Base-by-base conservation (phyloP, 2,329 filamentous ascomycete species). In the Alternaria solani region DNA sequence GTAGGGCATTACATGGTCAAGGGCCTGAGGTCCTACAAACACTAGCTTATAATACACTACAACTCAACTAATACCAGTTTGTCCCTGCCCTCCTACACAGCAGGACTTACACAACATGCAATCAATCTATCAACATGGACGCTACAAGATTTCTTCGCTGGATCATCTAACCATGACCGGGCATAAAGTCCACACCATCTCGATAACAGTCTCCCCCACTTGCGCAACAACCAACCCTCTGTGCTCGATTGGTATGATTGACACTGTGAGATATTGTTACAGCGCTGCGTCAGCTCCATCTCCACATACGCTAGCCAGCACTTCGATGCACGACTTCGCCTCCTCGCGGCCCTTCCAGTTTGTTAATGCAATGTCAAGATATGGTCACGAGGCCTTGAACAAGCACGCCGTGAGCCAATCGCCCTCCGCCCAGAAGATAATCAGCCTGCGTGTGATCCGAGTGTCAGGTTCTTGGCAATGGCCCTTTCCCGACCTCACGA, bases 291-390 rank as follows among this genome's bases (percentile, higher is more conserved):
- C 69, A 72, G 64, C 63, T 59, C 39, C 61, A 55, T 56, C 64
- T 70, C 69, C 67, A 71, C 70, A 73, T 71, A 68, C 69, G 68
- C 71, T 75, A 73, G 65, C 65, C 64, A 74, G 48, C 60, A 66
- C 66, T 67, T 67, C 47, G 32, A 62, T 42, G 65, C 61, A 66
- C 59, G n/a, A 55, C 8, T 48, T 47, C 38, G 51, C 46, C 59
- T 55, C 36, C n/a, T 20, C 39, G 28, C 25, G 25, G 14, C 5
- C 42, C 41, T 20, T 16, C 43, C 47, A 30, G 51, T 54, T 28
- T 48, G 52, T 25, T 32, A 49, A 44, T 49, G 44, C 47, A 57
- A 41, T 63, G 57, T 66, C 63, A 67, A 61, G 49, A 57, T 32
- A 18, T 55, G 51, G 59, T 69, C 65, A 70, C 56, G 49, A 57